These are phyloP conservation scores for Penicillium psychrofluorescens DNA, from an alignment of 495 filamentous ascomycete species.

Conservation along the genomic window DNA sequence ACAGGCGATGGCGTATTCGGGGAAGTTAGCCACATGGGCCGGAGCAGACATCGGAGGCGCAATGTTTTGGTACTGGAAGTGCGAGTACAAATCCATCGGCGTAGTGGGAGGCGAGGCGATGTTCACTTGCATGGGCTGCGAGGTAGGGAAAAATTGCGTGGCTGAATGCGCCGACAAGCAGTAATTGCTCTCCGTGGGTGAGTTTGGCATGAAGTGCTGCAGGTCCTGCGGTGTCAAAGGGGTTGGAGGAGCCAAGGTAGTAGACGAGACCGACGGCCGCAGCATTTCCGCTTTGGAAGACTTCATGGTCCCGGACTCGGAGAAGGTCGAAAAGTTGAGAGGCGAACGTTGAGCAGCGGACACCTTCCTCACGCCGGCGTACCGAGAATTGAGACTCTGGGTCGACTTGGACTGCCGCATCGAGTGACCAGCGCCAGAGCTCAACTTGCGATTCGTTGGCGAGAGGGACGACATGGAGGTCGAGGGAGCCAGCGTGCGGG, in stretches of 20 bases:
- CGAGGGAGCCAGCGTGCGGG: conserved; percentile 30
- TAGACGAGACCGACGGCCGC: conserved; percentile 31
- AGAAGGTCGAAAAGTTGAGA: conserved; percentile 39
- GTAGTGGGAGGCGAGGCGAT: conserved; percentile 42
- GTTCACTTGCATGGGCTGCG: conserved; percentile 39
- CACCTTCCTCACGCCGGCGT: conserved; percentile 46
- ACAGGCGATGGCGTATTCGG: conserved; percentile 28
- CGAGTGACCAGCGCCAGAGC: conserved; percentile 27
- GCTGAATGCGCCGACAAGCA: conserved; percentile 33
- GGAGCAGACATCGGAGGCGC: conserved; percentile 41
- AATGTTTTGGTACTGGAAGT: conserved; percentile 31
- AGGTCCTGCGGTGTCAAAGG: conserved; percentile 40
- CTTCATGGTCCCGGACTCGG: conserved; percentile 35
- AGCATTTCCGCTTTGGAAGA: conserved; percentile 35
- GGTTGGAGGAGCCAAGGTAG: conserved; percentile 38
- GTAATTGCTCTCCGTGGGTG: conserved; percentile 32
- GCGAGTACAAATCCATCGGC: conserved; percentile 33
- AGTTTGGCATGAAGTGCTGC: conserved; percentile 34
- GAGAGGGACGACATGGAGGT: conserved; percentile 36
- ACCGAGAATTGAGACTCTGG: conserved; percentile 40
- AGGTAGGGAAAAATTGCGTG: conserved; percentile 32
- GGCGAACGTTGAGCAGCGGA: conserved; percentile 46
- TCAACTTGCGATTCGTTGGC: conserved; percentile 28
- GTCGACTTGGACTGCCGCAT: conserved; percentile 50
- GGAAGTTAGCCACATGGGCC: conserved; percentile 35